A percentile compares a stretch with the other conserved stretches of the same genome.
These are phyloP conservation scores for Agmasoma carcini DNA, from an alignment of 371 early-diverging fungal genomes.

Conservation along the genomic window DNA sequence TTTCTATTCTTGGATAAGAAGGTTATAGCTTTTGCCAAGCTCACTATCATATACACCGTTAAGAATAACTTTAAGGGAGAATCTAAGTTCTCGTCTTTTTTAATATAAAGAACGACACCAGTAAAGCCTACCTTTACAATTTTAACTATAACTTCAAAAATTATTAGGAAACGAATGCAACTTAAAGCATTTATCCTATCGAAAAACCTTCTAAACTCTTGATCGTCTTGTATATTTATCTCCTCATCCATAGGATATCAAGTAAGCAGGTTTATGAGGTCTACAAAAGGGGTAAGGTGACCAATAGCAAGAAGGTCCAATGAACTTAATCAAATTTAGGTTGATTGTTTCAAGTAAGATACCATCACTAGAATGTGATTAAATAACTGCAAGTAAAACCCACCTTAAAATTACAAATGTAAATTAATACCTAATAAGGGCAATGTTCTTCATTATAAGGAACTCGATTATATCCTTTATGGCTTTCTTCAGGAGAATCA, in stretches of 20 bases:
- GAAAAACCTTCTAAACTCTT: background rate
- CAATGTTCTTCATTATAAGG: too few relatives aligned
- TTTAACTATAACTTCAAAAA: constrained; percentile 42
- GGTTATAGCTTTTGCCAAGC: constrained; percentile 36
- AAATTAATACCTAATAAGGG: too few relatives aligned
- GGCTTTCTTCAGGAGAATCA: too few relatives aligned
- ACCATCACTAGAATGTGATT: too few relatives aligned
- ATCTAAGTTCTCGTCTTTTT: constrained; percentile 40
- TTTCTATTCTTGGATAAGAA: constrained; percentile 49
- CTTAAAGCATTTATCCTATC: constrained; percentile 35
- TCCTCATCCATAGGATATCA: background rate
- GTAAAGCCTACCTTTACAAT: constrained; percentile 37
- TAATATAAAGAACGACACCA: constrained; percentile 36
- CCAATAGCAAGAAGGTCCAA: too few relatives aligned
- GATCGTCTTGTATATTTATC: background rate
- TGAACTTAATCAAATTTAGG: too few relatives aligned
- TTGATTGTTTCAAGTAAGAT: too few relatives aligned
- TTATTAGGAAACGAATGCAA: constrained; percentile 42
- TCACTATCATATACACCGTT: constrained; percentile 47
- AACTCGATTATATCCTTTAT: too few relatives aligned
- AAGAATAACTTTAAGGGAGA: constrained; percentile 52
- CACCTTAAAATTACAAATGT: too few relatives aligned
- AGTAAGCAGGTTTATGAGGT: too few relatives aligned
- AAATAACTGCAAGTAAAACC: too few relatives aligned
- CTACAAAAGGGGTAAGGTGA: too few relatives aligned